These are phyloP conservation scores for Diaporthe ampelina DNA, from an alignment of 2,329 filamentous ascomycete genomes.

Conservation along the genomic window DNA sequence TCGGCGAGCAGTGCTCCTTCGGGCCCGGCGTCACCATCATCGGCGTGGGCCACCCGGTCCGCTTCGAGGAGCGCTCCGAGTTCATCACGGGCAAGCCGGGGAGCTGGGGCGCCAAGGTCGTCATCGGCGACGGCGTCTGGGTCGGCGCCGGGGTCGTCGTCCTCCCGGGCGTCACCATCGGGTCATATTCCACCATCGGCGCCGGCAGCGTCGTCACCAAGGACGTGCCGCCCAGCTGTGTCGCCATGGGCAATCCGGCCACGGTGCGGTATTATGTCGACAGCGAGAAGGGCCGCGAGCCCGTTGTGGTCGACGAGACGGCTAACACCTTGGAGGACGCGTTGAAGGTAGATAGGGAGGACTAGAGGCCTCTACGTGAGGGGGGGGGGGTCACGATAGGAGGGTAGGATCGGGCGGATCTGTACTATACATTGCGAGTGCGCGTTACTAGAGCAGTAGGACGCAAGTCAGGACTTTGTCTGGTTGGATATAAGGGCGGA, in stretches of 20 bases:
- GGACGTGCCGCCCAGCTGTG: constrained; percentile 46
- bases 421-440: not conserved
- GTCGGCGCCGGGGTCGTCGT: constrained; percentile 55
- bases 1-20: constrained; percentile 50
- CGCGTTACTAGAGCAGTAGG: constrained; percentile 8
- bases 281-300: constrained; percentile 26
- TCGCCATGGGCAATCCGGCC: constrained; percentile 49
- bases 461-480: constrained; percentile 6
- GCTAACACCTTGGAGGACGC: constrained; percentile 40
- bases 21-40: constrained; percentile 51
- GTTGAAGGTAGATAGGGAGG: constrained; percentile 41
- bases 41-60: constrained; percentile 48
- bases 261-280: constrained; percentile 42
- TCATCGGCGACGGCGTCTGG: constrained; percentile 56
- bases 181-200: constrained; percentile 49
- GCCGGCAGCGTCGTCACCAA: constrained; percentile 48
- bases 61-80: constrained; percentile 47
- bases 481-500: not conserved
- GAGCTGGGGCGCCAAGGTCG: constrained; percentile 50
- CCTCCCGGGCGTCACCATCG: constrained; percentile 50
- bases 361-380: not conserved
- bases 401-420: not conserved
- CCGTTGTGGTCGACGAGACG: constrained; percentile 14
- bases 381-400: too few species aligned
- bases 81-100: constrained; percentile 44